Evolutionary conservation across 2,329 filamentous ascomycete species (phyloP), one percentile per base, ranked within the genome.

Genomic region (Pseudogymnoascus sp.): DNA sequence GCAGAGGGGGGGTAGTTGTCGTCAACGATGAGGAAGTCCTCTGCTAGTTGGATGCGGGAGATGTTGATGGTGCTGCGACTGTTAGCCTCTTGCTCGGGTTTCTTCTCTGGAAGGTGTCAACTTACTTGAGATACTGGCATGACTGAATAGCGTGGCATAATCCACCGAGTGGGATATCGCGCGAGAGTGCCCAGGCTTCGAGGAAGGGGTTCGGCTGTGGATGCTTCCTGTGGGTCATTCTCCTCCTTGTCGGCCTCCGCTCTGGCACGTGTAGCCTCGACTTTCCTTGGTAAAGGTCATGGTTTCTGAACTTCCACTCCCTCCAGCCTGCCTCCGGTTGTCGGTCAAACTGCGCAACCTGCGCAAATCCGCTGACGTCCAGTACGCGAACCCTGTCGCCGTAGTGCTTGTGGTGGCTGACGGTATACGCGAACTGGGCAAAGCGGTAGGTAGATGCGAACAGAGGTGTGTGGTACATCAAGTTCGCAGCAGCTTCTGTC

Each of bases 381-480:
- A 70, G 60, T 11, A 42, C 60, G 5, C 62, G 66, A 3, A 70
- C 69, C 39, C 67, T 39, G 14, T 38, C 23, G 4, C 65, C 67
- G 58, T 67, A 67, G 22, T 62, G 55, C 7, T 41, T 60, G 8
- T 65, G 65, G 35, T 66, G 62, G 9, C 62, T 58, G 7, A 68
- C 64, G 2, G 62, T 66, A 19, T 62, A 62, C n/a, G 62, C 59
- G 42, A 70, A 69, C 62, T 70, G 69, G 0, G 67, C 68, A 35
- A 66, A 67, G 22, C 68, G 67, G 58, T 69, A 70, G 11, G 69
- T 69, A 11, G 64, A 66, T 8, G 62, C 63, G 49, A 70, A 70
- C 11, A 60, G 6, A 0, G 69, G 68, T 2, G 49, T n/a, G 7
- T 36, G 35, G 28, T 70, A 69, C 9, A 69, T 52, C 59, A 64